Conservation (phyloP, 1,284 basidiomycete species). For the Ustilago esculenta region DNA sequence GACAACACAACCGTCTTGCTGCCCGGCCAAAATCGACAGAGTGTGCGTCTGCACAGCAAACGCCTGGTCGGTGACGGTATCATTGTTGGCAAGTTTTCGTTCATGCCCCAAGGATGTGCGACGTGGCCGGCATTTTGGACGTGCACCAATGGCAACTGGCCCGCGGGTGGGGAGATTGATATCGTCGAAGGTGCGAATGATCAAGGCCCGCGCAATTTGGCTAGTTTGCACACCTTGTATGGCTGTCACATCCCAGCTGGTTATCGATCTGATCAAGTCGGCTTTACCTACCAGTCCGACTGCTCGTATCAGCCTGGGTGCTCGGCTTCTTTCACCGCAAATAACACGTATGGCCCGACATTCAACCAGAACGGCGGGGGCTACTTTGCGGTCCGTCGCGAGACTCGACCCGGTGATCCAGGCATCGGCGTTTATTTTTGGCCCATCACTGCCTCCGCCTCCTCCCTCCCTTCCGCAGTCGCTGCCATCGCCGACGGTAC, state of each 20-base stretch:
- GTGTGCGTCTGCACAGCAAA: conserved; percentile 46
- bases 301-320: conserved; percentile 58
- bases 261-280: conserved; percentile 24
- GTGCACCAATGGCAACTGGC: conserved; percentile 44
- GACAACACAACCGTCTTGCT: conserved; percentile 37
- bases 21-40: conserved; percentile 23
- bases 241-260: conserved; percentile 38
- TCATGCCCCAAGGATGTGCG: conserved; percentile 51
- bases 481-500: conserved; percentile 27
- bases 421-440: conserved; percentile 57
- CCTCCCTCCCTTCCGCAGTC: conserved; percentile 30
- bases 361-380: conserved; percentile 56
- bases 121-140: conserved; percentile 65
- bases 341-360: conserved; percentile 35
- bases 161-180: conserved; percentile 55
- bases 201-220: conserved; percentile 49
- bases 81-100: conserved; percentile 38
- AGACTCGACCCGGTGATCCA: conserved; percentile 42
- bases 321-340: conserved; percentile 32
- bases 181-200: conserved; percentile 57
- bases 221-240: conserved; percentile 45
- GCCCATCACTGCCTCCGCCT: conserved; percentile 24
- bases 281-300: conserved; percentile 22
- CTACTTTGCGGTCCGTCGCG: conserved; percentile 53
- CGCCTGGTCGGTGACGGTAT: conserved; percentile 45